phyloP scores from a whole-genome alignment of 1,284 basidiomycete genomes.

The Heterobasidion parviporum region DNA sequence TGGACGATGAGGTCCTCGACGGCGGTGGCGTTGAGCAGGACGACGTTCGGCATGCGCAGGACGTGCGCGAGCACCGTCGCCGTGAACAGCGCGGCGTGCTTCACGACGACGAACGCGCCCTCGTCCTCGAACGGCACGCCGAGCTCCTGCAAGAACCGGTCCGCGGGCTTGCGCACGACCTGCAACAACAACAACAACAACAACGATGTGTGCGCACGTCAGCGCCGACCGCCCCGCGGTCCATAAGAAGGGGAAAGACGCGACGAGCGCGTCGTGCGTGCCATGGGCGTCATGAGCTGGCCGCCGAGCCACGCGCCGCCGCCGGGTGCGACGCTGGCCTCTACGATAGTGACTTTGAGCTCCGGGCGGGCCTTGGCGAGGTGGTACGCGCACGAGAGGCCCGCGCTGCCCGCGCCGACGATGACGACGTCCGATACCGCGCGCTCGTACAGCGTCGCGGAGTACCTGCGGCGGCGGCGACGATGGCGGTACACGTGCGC shows the following conservation, averaged over 20 bases:
- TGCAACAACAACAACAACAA: conserved; percentile 14
- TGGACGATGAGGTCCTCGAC: conserved; percentile 71
- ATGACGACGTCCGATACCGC: conserved; percentile 75
- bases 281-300: conserved; percentile 82
- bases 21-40: conserved; percentile 70
- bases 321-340: conserved; percentile 79
- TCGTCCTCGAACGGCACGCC: conserved; percentile 80
- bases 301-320: conserved; percentile 77
- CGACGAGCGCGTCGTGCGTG: conserved; percentile 13
- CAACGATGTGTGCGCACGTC: no score
- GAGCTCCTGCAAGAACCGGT: conserved; percentile 66
- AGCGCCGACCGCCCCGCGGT: neutral
- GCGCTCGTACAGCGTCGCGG: conserved; percentile 66
- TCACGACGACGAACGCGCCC: conserved; percentile 72
- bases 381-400: conserved; percentile 73
- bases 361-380: conserved; percentile 65
- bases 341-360: conserved; percentile 74
- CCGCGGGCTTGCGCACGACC: conserved; percentile 78
- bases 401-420: conserved; percentile 75
- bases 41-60: conserved; percentile 67
- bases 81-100: conserved; percentile 79
- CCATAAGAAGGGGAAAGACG: neutral
- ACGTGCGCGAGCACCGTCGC: conserved; percentile 72
- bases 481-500: neutral
- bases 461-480: conserved; percentile 39